Evolutionary conservation across 352 stramenopile genomes (phyloP), one percentile per base, ranked within the genome.

Genomic region (Plasmopara halstedii): DNA sequence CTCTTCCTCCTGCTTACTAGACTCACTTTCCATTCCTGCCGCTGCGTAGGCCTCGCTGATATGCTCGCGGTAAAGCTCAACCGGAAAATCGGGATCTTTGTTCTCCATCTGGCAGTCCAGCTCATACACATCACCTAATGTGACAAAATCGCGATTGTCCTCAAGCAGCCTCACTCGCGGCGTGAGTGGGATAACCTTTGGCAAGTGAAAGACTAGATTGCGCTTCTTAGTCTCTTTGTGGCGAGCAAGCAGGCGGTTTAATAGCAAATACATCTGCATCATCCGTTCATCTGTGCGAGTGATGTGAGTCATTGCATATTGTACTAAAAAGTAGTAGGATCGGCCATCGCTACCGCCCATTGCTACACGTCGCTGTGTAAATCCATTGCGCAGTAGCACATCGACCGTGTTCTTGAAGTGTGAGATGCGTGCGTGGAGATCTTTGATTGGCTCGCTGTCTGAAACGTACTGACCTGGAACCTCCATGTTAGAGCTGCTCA

Each of bases 261-360:
- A 58, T 52, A 97, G 60, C 39, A 92, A 50, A 58, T 96, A 93
- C 81, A 97, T 89, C 46, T 97, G 88, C 67, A 92, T 91, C 70
- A 96, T 92, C n/a, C 88, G 78, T 60, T 96, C 87, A 62, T 97
- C 88, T n/a, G 83, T 95, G 31, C 85, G 83, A 17, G 88, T 97
- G 41, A 94, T 90, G 65, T 97, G 84, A 17, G 88, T 94, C 74
- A 94, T 94, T 13, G 88, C 83, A 49, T 95, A 95, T 56, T 97
- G 88, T 22, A 96, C 85, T 42, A 97, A 36, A 58, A 97, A 97
- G 55, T 88, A 90, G 60, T 95, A 94, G 3, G 68, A 54, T n/a
- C 70, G 67, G 14, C 88, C 88, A 41, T 97, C 85, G 32, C 77
- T 96, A 23, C 88, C 88, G 13, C 88, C 80, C 48, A 97, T 86